These are phyloP conservation scores for Thelephora terrestris DNA, from an alignment of 1,284 basidiomycete species.

Conservation along the genomic window DNA sequence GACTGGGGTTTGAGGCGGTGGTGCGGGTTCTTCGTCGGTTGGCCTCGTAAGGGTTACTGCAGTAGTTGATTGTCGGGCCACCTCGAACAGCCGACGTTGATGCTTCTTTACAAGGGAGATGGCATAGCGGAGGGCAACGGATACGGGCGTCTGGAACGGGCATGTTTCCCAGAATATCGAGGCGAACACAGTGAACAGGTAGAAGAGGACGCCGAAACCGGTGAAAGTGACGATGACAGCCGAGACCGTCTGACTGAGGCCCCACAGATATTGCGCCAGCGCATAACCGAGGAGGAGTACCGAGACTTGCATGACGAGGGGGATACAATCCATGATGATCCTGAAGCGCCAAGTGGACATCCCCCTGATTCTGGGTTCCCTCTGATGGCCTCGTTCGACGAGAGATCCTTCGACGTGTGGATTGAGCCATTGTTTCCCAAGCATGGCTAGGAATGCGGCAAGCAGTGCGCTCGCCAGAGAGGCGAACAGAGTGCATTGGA, in stretches of 20 bases:
- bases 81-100: too few species aligned
- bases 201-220: neutral
- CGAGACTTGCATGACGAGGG: neutral
- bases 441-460: conserved; percentile 3
- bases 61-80: too few species aligned
- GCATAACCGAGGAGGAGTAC: neutral
- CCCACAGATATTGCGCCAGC: conserved; percentile 1
- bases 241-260: neutral
- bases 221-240: neutral
- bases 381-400: neutral
- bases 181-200: neutral
- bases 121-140: neutral
- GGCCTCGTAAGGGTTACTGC: neutral
- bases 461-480: neutral
- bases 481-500: neutral
- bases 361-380: neutral
- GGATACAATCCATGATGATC: neutral
- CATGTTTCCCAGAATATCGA: neutral
- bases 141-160: conserved; percentile 5
- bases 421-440: conserved; percentile 2
- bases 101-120: too few species aligned
- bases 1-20: too few species aligned
- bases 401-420: neutral
- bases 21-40: too few species aligned
- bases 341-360: conserved; percentile 1